Conservation (phyloP, 2,329 filamentous ascomycete genomes). For the Hypoxylon sp. region DNA sequence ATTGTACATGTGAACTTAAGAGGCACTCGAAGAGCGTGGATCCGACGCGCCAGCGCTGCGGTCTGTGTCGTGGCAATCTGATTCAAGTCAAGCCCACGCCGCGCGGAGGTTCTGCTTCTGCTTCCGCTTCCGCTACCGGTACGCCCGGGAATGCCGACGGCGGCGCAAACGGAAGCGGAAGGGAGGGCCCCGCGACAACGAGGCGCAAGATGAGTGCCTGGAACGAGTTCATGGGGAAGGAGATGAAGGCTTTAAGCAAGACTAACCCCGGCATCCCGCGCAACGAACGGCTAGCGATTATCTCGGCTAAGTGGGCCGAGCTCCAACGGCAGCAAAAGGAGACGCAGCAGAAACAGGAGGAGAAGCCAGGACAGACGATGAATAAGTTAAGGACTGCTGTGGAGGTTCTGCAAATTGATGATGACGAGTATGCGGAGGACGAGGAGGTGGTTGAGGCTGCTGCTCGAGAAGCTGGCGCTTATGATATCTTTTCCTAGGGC, state of each 20-base stretch:
- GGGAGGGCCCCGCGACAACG: conserved; percentile 9
- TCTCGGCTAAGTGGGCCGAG: conserved; percentile 74
- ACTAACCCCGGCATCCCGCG: conserved; percentile 58
- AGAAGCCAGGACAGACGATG: conserved; percentile 56
- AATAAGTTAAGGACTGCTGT: conserved; percentile 77
- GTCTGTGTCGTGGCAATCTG: conserved; percentile 78
- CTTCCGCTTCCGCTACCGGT: conserved; percentile 31
- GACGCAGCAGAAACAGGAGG: conserved; percentile 50
- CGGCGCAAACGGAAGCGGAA: conserved; percentile 47
- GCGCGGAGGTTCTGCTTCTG: conserved; percentile 56
- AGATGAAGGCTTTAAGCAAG: conserved; percentile 50
- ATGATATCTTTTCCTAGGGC: conserved; percentile 32
- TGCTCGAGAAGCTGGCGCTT: background rate
- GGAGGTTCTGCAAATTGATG: conserved; percentile 64
- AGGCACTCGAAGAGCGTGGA: conserved; percentile 91
- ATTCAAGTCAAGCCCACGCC: conserved; percentile 86
- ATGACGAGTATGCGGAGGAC: conserved; percentile 14
- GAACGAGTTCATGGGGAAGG: conserved; percentile 47
- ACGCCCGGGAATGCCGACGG: conserved; percentile 27
- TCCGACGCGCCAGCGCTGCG: conserved; percentile 78
- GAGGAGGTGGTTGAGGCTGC: conserved; percentile 7
- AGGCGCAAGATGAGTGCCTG: conserved; percentile 57
- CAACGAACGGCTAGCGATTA: conserved; percentile 76
- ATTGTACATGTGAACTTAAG: conserved; percentile 80
- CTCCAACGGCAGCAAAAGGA: conserved; percentile 78